phyloP scores from a whole-genome alignment of 345 rosid genomes.

The Arabidopsis suecica region DNA sequence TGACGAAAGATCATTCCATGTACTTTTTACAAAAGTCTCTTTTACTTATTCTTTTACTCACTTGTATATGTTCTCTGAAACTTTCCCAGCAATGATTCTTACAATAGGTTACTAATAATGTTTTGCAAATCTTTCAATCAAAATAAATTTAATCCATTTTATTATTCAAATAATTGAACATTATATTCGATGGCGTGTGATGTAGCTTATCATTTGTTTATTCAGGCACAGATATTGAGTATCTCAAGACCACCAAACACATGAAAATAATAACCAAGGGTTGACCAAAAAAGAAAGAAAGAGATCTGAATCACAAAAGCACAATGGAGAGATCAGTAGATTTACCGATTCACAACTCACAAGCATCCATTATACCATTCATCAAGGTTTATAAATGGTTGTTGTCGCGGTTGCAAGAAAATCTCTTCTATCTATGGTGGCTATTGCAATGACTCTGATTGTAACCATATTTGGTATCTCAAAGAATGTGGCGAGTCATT shows the following conservation, averaged over 20 bases:
- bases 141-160: no score
- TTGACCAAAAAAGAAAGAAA: not conserved
- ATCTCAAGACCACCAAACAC: not conserved
- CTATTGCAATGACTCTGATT: not conserved
- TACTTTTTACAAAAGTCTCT: not conserved
- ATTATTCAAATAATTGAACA: not conserved
- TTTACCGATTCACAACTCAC: conserved; percentile 1
- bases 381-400: conserved; percentile 5
- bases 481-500: not conserved
- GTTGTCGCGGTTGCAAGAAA: not conserved
- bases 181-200: no score
- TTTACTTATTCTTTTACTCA: not conserved
- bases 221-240: not conserved
- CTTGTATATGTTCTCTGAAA: not conserved
- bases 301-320: not conserved
- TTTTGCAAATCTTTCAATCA: no score
- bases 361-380: conserved; percentile 11
- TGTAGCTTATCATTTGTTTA: not conserved
- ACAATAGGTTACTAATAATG: not conserved
- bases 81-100: not conserved
- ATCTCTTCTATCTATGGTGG: not conserved
- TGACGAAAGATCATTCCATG: not conserved
- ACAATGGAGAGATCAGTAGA: not conserved
- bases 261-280: not conserved
- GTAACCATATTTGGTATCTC: conserved; percentile 2